Evolutionary conservation across 164 flowering plant genomes (phyloP), one percentile per base, ranked within the genome.

Genomic region (Euptelea pleiosperma): DNA sequence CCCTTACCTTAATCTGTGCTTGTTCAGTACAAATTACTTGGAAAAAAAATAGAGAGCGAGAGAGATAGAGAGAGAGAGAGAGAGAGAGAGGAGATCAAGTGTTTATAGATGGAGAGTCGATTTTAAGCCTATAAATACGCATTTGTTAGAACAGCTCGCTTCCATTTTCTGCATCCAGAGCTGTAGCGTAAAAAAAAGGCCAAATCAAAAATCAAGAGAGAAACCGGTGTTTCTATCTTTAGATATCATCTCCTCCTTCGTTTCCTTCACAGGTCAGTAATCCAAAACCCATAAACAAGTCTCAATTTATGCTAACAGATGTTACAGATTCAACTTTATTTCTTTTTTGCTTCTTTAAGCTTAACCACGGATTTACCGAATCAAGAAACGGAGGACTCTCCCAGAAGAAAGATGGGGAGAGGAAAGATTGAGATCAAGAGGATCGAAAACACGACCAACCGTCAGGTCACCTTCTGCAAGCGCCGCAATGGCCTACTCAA

Each of bases 391-490:
- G 58, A 42, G 50, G 31, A 19, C 35, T 53, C 65, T 34, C 52
- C 58, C 16, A 35, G 14, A 8, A 42, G 39, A 37, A 51, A 52
- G 35, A 70, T 70, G 74, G 71, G 71, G 11, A 58, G 75, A 45
- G 68, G 75, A 29, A 71, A 71, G 62, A 71, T 71, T 39, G 71
- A 67, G 33, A 71, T 71, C 31, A 66, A 66, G 64, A 49, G 71
- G 61, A 71, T 71, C 42, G 75, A 71, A 37, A 71, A 63, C 60
- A 66, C 71, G 2, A 67, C 75, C 0, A 71, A 63, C 24, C 62
- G 75, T 6, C 71, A 67, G 34, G 75, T 71, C 12, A 71, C 75
- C 39, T 71, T 71, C 55, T 66, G 75, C 44, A 71, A 71, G 45
- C 62, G 75, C 11, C 59, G 75, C 25, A 63, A 62, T 6, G 75